These are phyloP conservation scores for Xylaria sp. DNA, from an alignment of 2,329 filamentous ascomycete species.

Conservation along the genomic window DNA sequence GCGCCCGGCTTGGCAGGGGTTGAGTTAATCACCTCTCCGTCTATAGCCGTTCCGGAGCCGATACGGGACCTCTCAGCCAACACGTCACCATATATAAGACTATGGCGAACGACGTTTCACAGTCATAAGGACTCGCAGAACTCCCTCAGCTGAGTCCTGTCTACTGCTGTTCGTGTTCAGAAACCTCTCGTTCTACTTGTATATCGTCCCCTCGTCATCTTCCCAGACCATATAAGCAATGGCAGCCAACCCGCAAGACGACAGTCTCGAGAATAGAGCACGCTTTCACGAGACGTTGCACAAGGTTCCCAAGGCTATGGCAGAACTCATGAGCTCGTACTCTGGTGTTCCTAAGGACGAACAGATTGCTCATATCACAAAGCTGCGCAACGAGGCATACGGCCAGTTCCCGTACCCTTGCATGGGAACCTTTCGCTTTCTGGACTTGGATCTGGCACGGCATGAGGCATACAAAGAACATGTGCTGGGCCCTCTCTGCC, in stretches of 20 bases:
- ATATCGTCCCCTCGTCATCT: not conserved
- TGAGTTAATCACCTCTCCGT: not conserved
- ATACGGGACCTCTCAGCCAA: not conserved
- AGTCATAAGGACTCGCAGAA: not conserved
- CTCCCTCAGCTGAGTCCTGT: no score
- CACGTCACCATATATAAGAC: not conserved
- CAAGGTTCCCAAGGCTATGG: slow-evolving; percentile 37
- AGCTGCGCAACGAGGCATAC: slow-evolving; percentile 44
- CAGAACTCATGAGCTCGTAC: slow-evolving; percentile 41
- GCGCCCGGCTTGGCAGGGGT: not conserved
- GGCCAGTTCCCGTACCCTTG: slow-evolving; percentile 54
- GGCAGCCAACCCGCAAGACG: not conserved
- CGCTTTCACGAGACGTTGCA: slow-evolving; percentile 36
- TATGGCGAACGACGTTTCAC: not conserved
- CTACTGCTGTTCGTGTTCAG: not conserved
- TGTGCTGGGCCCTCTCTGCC: slow-evolving; percentile 49
- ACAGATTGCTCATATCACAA: slow-evolving; percentile 42
- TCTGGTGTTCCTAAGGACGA: slow-evolving; percentile 36
- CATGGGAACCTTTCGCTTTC: slow-evolving; percentile 56
- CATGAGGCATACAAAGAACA: slow-evolving; percentile 43
- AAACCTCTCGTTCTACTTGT: not conserved
- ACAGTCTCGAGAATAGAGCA: not conserved
- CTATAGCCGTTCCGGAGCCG: slow-evolving; percentile 32
- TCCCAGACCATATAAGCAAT: slow-evolving; percentile 9
- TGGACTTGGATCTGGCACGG: slow-evolving; percentile 54